Evolutionary conservation across 2,329 filamentous ascomycete genomes (phyloP).

Genomic region (Colletotrichum sp.): DNA sequence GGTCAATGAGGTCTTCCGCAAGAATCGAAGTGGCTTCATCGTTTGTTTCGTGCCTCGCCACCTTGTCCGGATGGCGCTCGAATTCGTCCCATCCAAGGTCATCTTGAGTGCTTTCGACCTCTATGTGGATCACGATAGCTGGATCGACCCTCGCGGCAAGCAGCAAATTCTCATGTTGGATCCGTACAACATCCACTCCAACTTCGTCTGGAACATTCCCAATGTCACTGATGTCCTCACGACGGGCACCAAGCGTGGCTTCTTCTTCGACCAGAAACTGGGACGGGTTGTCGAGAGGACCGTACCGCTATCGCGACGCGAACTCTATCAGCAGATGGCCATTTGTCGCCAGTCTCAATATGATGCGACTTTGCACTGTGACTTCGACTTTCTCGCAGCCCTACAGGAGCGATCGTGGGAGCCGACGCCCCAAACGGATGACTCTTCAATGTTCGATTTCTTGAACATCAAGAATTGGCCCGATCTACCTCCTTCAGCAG

Average conservation of each 20-base stretch:
- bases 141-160: neutral
- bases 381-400: neutral
- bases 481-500: neutral
- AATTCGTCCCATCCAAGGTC: neutral
- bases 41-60: neutral
- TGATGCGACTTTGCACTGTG: neutral
- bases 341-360: neutral
- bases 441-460: neutral
- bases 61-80: neutral
- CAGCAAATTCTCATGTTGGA: neutral
- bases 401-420: neutral
- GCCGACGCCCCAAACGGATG: neutral
- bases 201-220: neutral
- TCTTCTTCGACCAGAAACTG: neutral
- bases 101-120: neutral
- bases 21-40: neutral
- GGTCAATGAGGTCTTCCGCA: neutral
- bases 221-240: neutral
- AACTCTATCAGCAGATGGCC: neutral
- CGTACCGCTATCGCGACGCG: neutral
- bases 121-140: neutral
- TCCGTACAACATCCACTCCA: neutral
- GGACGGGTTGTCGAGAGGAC: neutral
- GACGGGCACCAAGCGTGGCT: neutral
- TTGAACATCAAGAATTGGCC: neutral